These are phyloP conservation scores for Phyllostachys edulis DNA, from an alignment of 176 grass and related monocot species.

Conservation along the genomic window DNA sequence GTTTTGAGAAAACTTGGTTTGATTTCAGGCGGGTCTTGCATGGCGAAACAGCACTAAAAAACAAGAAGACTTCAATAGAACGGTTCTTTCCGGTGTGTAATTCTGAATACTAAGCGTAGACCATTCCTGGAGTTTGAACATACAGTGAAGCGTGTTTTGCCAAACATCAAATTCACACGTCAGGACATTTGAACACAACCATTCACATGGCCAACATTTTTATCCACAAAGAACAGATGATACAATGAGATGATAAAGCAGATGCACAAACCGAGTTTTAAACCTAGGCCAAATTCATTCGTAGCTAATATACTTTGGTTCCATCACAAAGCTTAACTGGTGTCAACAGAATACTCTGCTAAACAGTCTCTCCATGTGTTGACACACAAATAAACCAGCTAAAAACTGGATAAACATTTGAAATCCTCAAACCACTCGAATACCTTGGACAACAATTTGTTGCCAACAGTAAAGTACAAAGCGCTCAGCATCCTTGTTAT, in stretches of 20 bases:
- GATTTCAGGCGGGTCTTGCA: slow-evolving; percentile 6
- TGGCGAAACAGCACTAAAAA: not conserved
- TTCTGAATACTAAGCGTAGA: not conserved
- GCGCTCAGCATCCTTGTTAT: slow-evolving; percentile 17
- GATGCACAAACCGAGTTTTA: not conserved
- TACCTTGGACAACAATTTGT: not conserved
- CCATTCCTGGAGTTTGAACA: not conserved
- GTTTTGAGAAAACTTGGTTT: not conserved
- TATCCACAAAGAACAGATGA: not conserved
- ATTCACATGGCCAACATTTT: not conserved
- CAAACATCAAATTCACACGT: not conserved
- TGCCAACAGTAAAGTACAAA: not conserved
- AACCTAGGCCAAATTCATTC: not conserved
- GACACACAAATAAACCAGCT: slow-evolving; percentile 12
- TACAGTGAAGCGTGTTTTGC: not conserved
- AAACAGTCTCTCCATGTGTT: not conserved
- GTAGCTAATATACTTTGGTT: not conserved
- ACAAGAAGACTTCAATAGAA: not conserved
- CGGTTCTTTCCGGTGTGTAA: not conserved
- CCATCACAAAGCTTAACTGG: not conserved
- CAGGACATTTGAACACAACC: not conserved
- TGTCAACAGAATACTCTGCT: not conserved
- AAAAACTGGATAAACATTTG: not conserved
- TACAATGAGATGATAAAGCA: not conserved
- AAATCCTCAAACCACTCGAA: not conserved